These are phyloP conservation scores for Artemisia annua DNA, from an alignment of 129 eudicot species.

Conservation along the genomic window DNA sequence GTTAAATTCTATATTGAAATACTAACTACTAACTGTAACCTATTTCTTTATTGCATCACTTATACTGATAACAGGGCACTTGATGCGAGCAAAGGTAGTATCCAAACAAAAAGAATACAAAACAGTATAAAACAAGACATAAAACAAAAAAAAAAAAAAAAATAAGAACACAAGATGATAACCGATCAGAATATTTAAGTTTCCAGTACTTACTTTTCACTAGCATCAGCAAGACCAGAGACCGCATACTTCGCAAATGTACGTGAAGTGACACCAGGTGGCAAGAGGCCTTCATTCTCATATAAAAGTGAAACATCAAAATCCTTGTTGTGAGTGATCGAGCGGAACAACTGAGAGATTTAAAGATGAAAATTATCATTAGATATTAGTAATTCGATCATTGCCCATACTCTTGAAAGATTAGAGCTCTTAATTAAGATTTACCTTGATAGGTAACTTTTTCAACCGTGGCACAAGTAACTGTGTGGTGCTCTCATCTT, in stretches of 20 bases:
- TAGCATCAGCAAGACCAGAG: constrained; percentile 84
- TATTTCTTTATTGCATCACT: no score
- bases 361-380: constrained; percentile 12
- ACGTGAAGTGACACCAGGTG: constrained; percentile 75
- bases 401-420: not conserved
- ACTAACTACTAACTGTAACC: no score
- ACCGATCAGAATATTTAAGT: constrained; percentile 8
- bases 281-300: constrained; percentile 72
- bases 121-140: no score
- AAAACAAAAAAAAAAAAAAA: no score
- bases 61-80: no score
- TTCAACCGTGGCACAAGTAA: constrained; percentile 86
- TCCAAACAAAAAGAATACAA: no score
- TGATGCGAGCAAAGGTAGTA: no score
- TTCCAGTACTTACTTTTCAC: constrained; percentile 65
- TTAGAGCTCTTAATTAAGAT: constrained; percentile 8
- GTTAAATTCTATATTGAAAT: no score
- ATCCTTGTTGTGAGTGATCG: constrained; percentile 78
- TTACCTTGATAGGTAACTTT: constrained; percentile 90
- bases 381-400: not conserved
- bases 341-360: constrained; percentile 76
- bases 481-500: constrained; percentile 85
- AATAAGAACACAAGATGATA: not conserved
- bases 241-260: constrained; percentile 77
- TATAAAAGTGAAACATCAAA: constrained; percentile 86